These are phyloP conservation scores for Graphilbum fragrans DNA, from an alignment of 2,329 filamentous ascomycete species.

Conservation along the genomic window DNA sequence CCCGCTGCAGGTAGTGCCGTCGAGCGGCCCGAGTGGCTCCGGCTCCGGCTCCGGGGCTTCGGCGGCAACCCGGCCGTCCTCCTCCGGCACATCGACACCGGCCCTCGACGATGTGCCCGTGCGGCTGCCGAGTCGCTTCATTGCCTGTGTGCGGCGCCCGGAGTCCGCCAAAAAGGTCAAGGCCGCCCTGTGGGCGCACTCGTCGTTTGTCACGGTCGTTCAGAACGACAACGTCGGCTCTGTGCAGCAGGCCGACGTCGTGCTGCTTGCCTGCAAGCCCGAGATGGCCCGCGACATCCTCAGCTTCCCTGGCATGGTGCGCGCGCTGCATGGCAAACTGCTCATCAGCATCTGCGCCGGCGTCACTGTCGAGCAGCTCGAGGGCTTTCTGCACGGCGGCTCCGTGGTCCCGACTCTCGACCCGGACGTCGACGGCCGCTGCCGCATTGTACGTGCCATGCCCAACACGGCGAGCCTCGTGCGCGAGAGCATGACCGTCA, in stretches of 20 bases:
- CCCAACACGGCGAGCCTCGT: conserved; percentile 75
- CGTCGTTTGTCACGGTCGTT: conserved; percentile 49
- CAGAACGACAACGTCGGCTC: conserved; percentile 61
- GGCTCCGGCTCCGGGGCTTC: conserved; percentile 24
- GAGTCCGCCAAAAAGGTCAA: conserved; percentile 58
- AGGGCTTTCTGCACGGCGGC: conserved; percentile 48
- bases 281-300: conserved; percentile 61
- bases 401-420: conserved; percentile 31
- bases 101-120: conserved; percentile 33
- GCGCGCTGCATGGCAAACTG: conserved; percentile 63
- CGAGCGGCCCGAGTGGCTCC: conserved; percentile 1
- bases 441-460: conserved; percentile 65
- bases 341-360: conserved; percentile 75
- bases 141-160: conserved; percentile 66
- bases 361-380: conserved; percentile 57
- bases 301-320: conserved; percentile 51
- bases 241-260: conserved; percentile 54
- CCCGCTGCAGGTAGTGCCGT: conserved; percentile 31
- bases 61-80: conserved; percentile 31
- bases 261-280: conserved; percentile 74
- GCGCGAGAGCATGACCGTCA: conserved; percentile 71
- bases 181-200: conserved; percentile 51
- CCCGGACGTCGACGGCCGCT: conserved; percentile 34
- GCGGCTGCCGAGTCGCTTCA: conserved; percentile 60
- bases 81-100: conserved; percentile 25